Conservation (phyloP, 2,329 filamentous ascomycete genomes). For the Epichloe amarillans region DNA sequence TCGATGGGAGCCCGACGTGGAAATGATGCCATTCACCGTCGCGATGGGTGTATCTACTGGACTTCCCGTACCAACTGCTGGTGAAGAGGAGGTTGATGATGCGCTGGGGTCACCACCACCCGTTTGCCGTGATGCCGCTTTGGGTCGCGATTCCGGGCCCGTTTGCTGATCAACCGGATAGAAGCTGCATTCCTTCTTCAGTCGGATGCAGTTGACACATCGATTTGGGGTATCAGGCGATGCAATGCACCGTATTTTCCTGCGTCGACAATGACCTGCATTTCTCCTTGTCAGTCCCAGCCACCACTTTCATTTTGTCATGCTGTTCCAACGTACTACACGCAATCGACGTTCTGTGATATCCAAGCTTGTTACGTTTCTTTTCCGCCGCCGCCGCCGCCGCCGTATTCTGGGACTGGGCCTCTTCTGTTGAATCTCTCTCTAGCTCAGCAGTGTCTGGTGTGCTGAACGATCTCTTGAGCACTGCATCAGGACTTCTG, state of each 20-base stretch:
- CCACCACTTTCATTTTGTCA: not conserved
- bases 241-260: conserved; percentile 85
- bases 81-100: conserved; percentile 35
- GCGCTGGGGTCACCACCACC: conserved; percentile 23
- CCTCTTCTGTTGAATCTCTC: conserved; percentile 17
- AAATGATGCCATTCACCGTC: not conserved
- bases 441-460: conserved; percentile 32
- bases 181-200: conserved; percentile 93
- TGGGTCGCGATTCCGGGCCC: conserved; percentile 31
- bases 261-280: conserved; percentile 74
- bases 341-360: conserved; percentile 87
- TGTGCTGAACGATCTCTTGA: conserved; percentile 37
- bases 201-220: conserved; percentile 82
- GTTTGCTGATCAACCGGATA: conserved; percentile 72
- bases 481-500: conserved; percentile 22
- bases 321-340: conserved; percentile 58
- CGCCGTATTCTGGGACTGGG: conserved; percentile 16
- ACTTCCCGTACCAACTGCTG: conserved; percentile 29
- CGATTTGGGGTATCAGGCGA: conserved; percentile 63
- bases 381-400: conserved; percentile 36
- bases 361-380: conserved; percentile 80
- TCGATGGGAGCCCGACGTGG: conserved; percentile 18
- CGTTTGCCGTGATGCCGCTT: conserved; percentile 24
- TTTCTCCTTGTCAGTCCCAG: not conserved
- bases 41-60: conserved; percentile 23